Percentiles rank a stretch among this genome's conserved stretches.
Conservation (phyloP, 1,139 yeast genomes). For the Sugiyamaella japonica region DNA sequence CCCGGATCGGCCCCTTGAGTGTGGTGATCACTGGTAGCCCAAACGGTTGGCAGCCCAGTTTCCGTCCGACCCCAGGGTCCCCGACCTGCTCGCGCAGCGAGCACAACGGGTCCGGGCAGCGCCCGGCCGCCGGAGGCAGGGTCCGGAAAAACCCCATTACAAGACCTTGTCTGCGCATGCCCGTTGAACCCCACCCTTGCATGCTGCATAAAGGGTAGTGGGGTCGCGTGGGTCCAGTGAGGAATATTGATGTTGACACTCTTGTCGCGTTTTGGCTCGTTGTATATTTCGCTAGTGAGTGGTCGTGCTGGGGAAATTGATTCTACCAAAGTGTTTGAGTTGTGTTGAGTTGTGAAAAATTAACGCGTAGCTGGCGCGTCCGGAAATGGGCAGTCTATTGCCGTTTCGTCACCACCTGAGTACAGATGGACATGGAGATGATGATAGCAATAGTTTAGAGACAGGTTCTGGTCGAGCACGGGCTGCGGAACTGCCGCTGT, state of each 20-base stretch:
- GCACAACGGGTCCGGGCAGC: no score
- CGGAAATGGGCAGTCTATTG: constrained; percentile 29
- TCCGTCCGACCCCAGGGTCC: no score
- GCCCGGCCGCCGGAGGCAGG: constrained; percentile 16
- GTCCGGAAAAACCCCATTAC: not conserved
- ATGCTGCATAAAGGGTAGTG: not conserved
- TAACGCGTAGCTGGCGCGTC: constrained; percentile 13
- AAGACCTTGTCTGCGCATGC: not conserved
- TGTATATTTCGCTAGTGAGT: no score
- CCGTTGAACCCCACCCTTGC: not conserved
- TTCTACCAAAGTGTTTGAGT: no score
- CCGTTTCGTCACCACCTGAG: constrained; percentile 38
- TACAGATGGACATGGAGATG: not conserved
- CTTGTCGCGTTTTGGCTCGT: no score
- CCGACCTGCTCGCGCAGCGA: no score
- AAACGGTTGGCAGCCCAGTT: no score
- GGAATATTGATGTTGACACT: not conserved
- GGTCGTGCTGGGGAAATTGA: no score
- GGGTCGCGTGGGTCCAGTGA: not conserved
- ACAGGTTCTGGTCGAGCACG: not conserved
- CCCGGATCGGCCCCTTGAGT: no score
- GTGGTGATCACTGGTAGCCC: no score
- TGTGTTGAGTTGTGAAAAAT: not conserved
- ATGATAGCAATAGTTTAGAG: not conserved
- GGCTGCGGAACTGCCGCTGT: constrained; percentile 30